Evolutionary conservation across 495 filamentous ascomycete genomes (phyloP).

Genomic region (Extremus antarcticus): DNA sequence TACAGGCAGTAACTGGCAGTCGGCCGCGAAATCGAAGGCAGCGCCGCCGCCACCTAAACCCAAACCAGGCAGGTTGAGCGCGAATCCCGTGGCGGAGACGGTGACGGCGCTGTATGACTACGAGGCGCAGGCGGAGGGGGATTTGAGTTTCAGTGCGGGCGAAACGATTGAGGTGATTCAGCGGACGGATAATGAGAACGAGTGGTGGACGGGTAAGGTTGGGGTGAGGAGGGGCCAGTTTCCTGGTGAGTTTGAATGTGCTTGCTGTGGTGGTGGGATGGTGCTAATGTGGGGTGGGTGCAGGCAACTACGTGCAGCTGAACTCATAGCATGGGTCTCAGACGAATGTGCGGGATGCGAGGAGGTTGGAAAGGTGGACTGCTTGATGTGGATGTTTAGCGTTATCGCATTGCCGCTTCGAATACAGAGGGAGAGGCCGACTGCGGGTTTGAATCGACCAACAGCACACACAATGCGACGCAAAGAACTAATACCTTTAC

Average conservation of each 20-base stretch:
- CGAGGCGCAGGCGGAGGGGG: conserved; percentile 87
- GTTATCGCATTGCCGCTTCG: neutral
- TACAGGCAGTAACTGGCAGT: conserved; percentile 46
- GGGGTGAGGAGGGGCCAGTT: conserved; percentile 80
- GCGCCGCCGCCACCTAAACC: conserved; percentile 88
- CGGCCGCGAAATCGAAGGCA: conserved; percentile 65
- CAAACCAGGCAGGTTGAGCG: conserved; percentile 66
- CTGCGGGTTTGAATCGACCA: neutral
- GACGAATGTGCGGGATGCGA: neutral
- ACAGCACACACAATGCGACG: no score
- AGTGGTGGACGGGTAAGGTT: conserved; percentile 88
- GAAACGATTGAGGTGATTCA: conserved; percentile 82
- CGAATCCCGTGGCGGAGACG: conserved; percentile 54
- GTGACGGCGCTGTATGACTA: conserved; percentile 70
- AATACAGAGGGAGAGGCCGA: neutral
- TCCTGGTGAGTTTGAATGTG: conserved; percentile 57
- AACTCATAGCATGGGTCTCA: conserved; percentile 16
- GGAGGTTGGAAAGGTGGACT: neutral
- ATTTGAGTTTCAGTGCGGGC: conserved; percentile 81
- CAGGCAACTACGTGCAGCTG: conserved; percentile 23
- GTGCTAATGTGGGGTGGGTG: conserved; percentile 7
- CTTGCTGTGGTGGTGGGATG: neutral
- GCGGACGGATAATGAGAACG: conserved; percentile 76
- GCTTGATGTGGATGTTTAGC: neutral
- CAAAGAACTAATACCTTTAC: no score